These are phyloP conservation scores for Teratosphaeria pseudoeucalypti DNA, from an alignment of 2,329 filamentous ascomycete species.

Conservation along the genomic window DNA sequence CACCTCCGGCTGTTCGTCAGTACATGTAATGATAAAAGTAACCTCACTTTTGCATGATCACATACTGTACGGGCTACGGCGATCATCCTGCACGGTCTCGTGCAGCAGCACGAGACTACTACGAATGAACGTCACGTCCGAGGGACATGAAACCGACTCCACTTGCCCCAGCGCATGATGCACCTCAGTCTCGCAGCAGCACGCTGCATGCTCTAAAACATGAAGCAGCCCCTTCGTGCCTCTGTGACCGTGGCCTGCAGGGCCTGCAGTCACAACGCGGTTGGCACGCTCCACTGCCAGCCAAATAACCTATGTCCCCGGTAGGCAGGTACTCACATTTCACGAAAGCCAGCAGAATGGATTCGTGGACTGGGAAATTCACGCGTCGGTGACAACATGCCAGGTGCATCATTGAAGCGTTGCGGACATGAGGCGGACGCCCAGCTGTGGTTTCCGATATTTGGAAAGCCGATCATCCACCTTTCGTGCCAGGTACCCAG, in stretches of 20 bases:
- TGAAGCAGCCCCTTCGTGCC: background rate
- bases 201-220: background rate
- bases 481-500: background rate
- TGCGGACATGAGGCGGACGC: background rate
- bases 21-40: background rate
- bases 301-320: too few species aligned
- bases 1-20: background rate
- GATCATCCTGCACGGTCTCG: too few species aligned
- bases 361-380: background rate
- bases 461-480: background rate
- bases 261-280: too few species aligned
- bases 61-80: background rate
- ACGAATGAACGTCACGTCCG: background rate
- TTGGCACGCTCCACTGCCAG: too few species aligned
- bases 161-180: background rate
- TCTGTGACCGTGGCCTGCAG: too few species aligned
- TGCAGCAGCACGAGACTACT: too few species aligned
- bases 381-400: background rate
- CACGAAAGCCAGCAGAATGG: background rate
- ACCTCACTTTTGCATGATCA: background rate
- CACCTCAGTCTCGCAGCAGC: background rate
- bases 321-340: too few species aligned
- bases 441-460: background rate
- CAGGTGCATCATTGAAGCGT: background rate
- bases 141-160: background rate